Evolutionary conservation across 2,329 filamentous ascomycete species (phyloP), one percentile per base, ranked within the genome.

Genomic region (Grosmannia serpens): DNA sequence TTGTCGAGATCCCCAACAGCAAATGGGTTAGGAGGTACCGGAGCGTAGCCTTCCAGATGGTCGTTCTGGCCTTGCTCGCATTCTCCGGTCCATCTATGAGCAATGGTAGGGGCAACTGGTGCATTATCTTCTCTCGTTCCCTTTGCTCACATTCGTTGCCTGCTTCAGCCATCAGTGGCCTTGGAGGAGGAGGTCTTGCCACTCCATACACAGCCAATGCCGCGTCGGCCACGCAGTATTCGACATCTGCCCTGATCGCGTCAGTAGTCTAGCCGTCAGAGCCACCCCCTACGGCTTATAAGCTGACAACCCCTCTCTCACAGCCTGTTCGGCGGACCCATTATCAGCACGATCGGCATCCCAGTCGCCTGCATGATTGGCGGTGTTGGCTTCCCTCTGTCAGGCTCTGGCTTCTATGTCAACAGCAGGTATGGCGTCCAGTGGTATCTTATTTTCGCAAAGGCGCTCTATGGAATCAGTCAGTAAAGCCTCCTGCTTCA

Each of bases 391-490:
- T 56, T 56, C 26, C 54, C 54, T 22, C 46, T 56, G 22, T 56
- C 54, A 2, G 54, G 54, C 41, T 56, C 54, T 3, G 54, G 54
- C 27, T 56, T 49, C 22, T 56, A 56, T 24, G 54, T 56, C 46
- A 56, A 56, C 38, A 55, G 53, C 53, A 55, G 46, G 22, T 56
- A 49, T 13, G 54, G 54, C 27, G 24, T 50, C 22, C 54, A 56
- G 46, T 56, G 54, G 54, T 56, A 56, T 26, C 44, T 56, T 2
- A 56, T 56, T 27, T 56, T 56, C 26, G 54, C 54, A 24, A 56
- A 56, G 46, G 54, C 41, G 5, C n/a, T 56, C 20, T 56, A 56
- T 13, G 54, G 54, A 4, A 49, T 56, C 41, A 56, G 54, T 56
- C 4, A 22, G 54, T 50, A n/a, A 13, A 41, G 9, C 13, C 24